phyloP scores from a whole-genome alignment of 192 early-diverging fungal species.

The Rhizophagus prolifer region DNA sequence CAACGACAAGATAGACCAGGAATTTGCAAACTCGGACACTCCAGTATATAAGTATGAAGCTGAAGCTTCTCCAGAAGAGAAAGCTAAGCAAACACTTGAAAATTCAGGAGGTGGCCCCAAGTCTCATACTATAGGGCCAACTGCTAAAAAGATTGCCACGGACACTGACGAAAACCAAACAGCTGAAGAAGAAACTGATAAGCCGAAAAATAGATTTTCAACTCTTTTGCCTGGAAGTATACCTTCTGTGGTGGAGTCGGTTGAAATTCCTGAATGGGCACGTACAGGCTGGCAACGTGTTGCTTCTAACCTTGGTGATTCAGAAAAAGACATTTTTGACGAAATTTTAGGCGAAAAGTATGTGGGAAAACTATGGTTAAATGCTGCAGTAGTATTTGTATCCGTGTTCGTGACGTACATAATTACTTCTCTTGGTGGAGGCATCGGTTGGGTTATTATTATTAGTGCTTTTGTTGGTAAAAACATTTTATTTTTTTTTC shows the following conservation, averaged over 20 bases:
- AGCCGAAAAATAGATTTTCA: not conserved
- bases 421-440: constrained; percentile 19
- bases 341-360: constrained; percentile 20
- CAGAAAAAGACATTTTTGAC: constrained; percentile 17
- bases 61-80: constrained; percentile 14
- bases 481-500: not conserved
- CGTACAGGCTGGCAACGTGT: constrained; percentile 25
- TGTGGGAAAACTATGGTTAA: constrained; percentile 26
- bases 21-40: not conserved
- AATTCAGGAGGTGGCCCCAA: not conserved
- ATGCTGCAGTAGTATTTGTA: constrained; percentile 21
- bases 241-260: not conserved
- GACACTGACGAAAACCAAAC: not conserved
- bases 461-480: constrained; percentile 28
- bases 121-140: not conserved
- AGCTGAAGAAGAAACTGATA: not conserved
- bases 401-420: constrained; percentile 16
- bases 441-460: constrained; percentile 23
- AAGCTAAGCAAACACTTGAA: constrained; percentile 10
- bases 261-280: constrained; percentile 17
- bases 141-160: not conserved
- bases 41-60: constrained; percentile 4
- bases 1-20: not conserved
- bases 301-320: too few relatives aligned
- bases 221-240: constrained; percentile 12